These are phyloP conservation scores for Heliamphora pulchella DNA, from an alignment of 179 eudicot species.

Conservation along the genomic window DNA sequence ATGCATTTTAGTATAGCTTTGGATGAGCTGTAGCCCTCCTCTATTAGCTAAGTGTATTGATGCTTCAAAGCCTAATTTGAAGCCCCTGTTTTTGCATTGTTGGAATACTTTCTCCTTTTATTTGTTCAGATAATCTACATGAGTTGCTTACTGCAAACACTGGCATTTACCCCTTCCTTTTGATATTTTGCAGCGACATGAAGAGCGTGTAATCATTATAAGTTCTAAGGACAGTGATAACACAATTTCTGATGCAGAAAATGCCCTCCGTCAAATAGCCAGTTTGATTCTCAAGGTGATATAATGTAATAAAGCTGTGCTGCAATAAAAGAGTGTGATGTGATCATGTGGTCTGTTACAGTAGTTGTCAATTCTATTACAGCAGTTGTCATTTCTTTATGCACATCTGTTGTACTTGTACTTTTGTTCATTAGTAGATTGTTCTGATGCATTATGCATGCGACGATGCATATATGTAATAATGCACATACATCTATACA, in stretches of 20 bases:
- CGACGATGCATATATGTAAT: neutral
- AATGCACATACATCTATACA: neutral
- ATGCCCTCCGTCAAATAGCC: slow-evolving; percentile 72
- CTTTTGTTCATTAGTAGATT: neutral
- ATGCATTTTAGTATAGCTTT: neutral
- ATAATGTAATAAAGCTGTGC: neutral
- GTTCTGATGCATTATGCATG: neutral
- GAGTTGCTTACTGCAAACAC: neutral
- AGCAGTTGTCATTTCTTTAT: neutral
- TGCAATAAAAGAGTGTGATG: neutral
- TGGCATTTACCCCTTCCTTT: neutral
- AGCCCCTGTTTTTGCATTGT: neutral
- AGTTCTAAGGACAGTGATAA: slow-evolving; percentile 64
- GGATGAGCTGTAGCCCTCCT: neutral
- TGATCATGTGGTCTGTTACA: neutral
- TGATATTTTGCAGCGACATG: slow-evolving; percentile 55
- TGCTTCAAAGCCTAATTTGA: neutral
- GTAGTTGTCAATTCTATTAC: too few relatives aligned
- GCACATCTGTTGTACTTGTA: neutral
- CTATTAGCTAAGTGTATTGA: neutral
- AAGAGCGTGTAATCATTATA: slow-evolving; percentile 86
- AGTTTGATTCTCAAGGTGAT: slow-evolving; percentile 68
- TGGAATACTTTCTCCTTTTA: neutral
- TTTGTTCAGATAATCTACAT: neutral
- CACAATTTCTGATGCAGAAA: slow-evolving; percentile 67